Evolutionary conservation across 2,329 filamentous ascomycete genomes (phyloP).

Genomic region (Sordariomycetes sp.): DNA sequence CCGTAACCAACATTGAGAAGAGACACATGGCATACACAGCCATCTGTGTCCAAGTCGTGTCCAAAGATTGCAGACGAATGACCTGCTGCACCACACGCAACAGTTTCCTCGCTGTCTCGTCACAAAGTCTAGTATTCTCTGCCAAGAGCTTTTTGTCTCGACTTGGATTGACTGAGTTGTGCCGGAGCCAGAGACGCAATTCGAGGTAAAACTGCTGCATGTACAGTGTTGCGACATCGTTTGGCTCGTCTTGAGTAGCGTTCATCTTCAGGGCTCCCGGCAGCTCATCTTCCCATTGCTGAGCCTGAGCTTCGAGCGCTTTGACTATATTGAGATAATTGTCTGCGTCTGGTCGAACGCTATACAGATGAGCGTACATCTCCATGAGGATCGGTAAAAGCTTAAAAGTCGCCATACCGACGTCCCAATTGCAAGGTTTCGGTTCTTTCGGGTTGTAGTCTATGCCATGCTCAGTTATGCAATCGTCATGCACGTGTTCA

Average conservation of each 20-base stretch:
- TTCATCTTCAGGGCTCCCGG: slow-evolving; percentile 47
- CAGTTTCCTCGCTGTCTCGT: slow-evolving; percentile 56
- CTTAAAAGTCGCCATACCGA: slow-evolving; percentile 58
- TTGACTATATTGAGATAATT: slow-evolving; percentile 56
- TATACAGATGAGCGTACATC: slow-evolving; percentile 69
- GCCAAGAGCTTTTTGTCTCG: slow-evolving; percentile 45
- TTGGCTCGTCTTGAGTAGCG: slow-evolving; percentile 27
- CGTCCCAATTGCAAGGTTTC: slow-evolving; percentile 56
- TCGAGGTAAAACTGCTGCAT: slow-evolving; percentile 45
- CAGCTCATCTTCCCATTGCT: slow-evolving; percentile 53
- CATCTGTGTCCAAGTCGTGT: slow-evolving; percentile 70
- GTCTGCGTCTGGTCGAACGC: slow-evolving; percentile 52
- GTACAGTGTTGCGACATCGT: slow-evolving; percentile 44
- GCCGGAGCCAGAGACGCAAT: slow-evolving; percentile 49
- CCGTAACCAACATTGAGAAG: slow-evolving; percentile 61
- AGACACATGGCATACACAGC: slow-evolving; percentile 65
- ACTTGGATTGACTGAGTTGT: slow-evolving; percentile 51
- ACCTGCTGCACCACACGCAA: slow-evolving; percentile 50
- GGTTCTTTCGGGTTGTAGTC: slow-evolving; percentile 44
- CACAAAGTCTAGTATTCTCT: slow-evolving; percentile 56
- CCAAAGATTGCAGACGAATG: slow-evolving; percentile 56
- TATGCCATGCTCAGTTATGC: slow-evolving; percentile 56
- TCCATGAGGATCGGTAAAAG: slow-evolving; percentile 60
- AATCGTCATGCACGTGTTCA: slow-evolving; percentile 60
- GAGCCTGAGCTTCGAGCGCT: slow-evolving; percentile 55